Percentiles rank a stretch among this genome's conserved stretches.
Evolutionary conservation across 805 yeast genomes (phyloP).

Genomic region (Candida ponderosae): DNA sequence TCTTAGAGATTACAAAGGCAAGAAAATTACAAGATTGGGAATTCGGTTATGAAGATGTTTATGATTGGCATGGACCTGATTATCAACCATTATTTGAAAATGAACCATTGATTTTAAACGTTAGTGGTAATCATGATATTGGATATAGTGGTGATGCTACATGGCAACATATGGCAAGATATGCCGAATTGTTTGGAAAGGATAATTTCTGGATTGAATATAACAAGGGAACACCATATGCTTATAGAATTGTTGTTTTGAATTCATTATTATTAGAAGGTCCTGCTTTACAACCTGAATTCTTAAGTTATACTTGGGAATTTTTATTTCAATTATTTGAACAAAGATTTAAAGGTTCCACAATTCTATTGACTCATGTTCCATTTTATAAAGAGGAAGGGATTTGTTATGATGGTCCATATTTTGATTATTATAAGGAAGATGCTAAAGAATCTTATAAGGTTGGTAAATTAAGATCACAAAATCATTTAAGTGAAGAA

Average conservation of each 20-base stretch:
- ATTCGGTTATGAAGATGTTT: conserved; percentile 51
- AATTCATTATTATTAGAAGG: conserved; percentile 85
- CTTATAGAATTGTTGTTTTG: conserved; percentile 87
- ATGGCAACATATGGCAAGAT: conserved; percentile 82
- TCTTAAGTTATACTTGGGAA: conserved; percentile 59
- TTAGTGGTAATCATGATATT: conserved; percentile 93
- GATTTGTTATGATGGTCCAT: conserved; percentile 82
- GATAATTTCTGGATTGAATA: conserved; percentile 79
- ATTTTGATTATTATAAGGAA: conserved; percentile 48
- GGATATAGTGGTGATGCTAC: conserved; percentile 96
- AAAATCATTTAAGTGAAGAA: conserved; percentile 71
- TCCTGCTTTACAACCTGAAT: conserved; percentile 73
- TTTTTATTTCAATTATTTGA: conserved; percentile 57
- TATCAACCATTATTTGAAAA: conserved; percentile 23
- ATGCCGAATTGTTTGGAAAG: conserved; percentile 65
- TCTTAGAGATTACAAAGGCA: conserved; percentile 27
- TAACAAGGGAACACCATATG: conserved; percentile 50
- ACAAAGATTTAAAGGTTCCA: conserved; percentile 61
- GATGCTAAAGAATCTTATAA: conserved; percentile 58
- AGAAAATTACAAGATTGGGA: conserved; percentile 26
- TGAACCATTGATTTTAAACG: conserved; percentile 67
- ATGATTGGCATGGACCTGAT: conserved; percentile 52
- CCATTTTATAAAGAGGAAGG: conserved; percentile 83
- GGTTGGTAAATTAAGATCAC: conserved; percentile 66
- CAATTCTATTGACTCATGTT: conserved; percentile 79